Base-by-base conservation (phyloP, 768 basidiomycete genomes). In the Psilocybe subaeruginosa region DNA sequence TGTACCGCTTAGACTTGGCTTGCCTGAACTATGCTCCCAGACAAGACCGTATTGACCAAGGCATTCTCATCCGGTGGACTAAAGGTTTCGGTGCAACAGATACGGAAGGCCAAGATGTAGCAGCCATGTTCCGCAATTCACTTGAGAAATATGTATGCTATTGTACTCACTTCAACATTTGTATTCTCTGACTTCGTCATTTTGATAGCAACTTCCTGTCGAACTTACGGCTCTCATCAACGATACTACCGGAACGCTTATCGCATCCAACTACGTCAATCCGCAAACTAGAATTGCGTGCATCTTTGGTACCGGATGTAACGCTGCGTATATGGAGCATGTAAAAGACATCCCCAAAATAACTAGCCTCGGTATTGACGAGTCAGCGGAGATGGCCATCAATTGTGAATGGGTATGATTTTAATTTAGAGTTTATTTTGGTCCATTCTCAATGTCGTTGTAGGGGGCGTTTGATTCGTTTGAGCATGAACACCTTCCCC, bases 391-490 rank as follows among this genome's bases (percentile, higher is more conserved):
- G 56, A 97, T 99, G 85, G 97, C 89, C 4, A 98, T 99, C 72
- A 99, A 99, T 74, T 97, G 97, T 77, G 93, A 96, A 86, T 95
- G 92, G 91, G 90, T 91, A 62, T n/a, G 84, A 69, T 17, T 3
- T 12, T 35, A 3, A 45, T n/a, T 12, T 29, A 2, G 23, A 58
- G 57, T 50, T 41, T 19, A 31, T 14, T 19, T 48, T 33, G 39
- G 30, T 64, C 12, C 35, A 16, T 43, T 52, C 11, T 17, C 35
- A 14, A 29, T 30, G 14, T n/a, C 41, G 48, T 43, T 51, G 48
- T 69, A 96, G 95, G 96, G 95, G 61, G 97, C 97, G 0, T 99
- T 99, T 72, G 97, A 99, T 76, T 97, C 95, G 8, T 94, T 95
- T 66, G 86, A 90, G 64, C 95, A 99, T 69, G 91, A 96, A 72